Evolutionary conservation across 495 filamentous ascomycete genomes (phyloP), one percentile per base, ranked within the genome.

Genomic region (Podospora australis): DNA sequence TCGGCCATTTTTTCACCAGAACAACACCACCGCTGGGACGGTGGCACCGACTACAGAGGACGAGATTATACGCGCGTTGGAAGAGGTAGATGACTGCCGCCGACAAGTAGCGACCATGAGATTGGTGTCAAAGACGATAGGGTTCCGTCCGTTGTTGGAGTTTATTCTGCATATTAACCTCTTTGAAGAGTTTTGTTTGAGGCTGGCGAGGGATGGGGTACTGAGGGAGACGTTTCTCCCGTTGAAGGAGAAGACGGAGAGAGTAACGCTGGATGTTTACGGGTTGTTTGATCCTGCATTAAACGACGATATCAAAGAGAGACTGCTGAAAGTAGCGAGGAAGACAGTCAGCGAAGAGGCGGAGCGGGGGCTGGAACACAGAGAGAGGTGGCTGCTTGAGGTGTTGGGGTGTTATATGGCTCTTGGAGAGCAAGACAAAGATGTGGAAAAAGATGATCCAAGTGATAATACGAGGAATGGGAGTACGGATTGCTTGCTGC

Each of bases 321-420:
- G 49, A 10, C 49, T 73, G 3, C 34, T 60, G 0, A 46, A 63
- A 3, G 48, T 68, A 6, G 65, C 64, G 23, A 49, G 58, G 5
- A 19, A 28, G 1, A 68, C 70, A 17, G 25, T 75, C 10, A 40
- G 47, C 14, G 55, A 56, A 1, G 60, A 51, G 2, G 70, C 63
- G 3, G 52, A 55, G 2, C 32, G 34, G 3, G 39, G 64, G 2
- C 66, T 77, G 40, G 55, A 60, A 19, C 58, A 68, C 48, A 64
- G 72, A 19, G 68, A 77, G 50, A 60, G 71, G 14, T 65, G 71
- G 55, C 50, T 74, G 1, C 52, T 77, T 1, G 72, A 77, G 44
- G 38, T 47, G 6, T 43, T 62, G 11, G 62, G 59, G 21, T 56
- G 55, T 43, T 58, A 54, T 41, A 39, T 56, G 17, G 78, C 70